phyloP scores from a whole-genome alignment of 2,329 filamentous ascomycete genomes.

The Xylariaceae sp. region DNA sequence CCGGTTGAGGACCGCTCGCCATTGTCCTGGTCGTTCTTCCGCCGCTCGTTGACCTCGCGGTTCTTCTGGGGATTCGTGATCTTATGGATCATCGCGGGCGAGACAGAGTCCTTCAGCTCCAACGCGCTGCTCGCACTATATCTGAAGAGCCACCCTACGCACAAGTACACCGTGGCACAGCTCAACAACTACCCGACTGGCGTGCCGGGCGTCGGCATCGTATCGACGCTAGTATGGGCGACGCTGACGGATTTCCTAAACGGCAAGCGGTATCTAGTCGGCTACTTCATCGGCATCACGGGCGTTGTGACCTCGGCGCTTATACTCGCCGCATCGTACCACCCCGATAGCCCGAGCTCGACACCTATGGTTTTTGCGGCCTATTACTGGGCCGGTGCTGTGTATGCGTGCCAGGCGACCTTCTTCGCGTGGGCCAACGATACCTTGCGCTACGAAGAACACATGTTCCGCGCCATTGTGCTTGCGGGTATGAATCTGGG shows the following conservation, averaged over 20 bases:
- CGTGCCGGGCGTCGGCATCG: slow-evolving; percentile 61
- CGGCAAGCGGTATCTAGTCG: slow-evolving; percentile 69
- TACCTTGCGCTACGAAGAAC: slow-evolving; percentile 67
- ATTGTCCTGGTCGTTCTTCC: slow-evolving; percentile 56
- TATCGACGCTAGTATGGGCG: slow-evolving; percentile 71
- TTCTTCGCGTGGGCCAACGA: slow-evolving; percentile 82
- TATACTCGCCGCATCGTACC: slow-evolving; percentile 59
- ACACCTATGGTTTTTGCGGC: slow-evolving; percentile 65
- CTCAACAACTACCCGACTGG: slow-evolving; percentile 64
- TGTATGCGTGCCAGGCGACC: slow-evolving; percentile 75
- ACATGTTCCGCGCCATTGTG: slow-evolving; percentile 67
- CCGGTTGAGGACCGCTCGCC: slow-evolving; percentile 48
- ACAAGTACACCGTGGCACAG: slow-evolving; percentile 52
- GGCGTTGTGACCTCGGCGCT: slow-evolving; percentile 67
- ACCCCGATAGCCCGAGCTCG: slow-evolving; percentile 46
- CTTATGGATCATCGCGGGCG: slow-evolving; percentile 73
- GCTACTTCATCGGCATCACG: slow-evolving; percentile 70
- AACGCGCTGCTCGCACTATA: slow-evolving; percentile 63
- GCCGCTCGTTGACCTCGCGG: slow-evolving; percentile 62
- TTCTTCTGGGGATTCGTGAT: slow-evolving; percentile 71
- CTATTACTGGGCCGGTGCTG: slow-evolving; percentile 72
- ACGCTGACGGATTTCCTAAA: slow-evolving; percentile 69
- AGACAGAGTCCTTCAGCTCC: slow-evolving; percentile 72
- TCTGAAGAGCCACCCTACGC: slow-evolving; percentile 54
- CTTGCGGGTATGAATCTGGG: slow-evolving; percentile 75